Evolutionary conservation across 2,329 filamentous ascomycete genomes (phyloP), one percentile per base, ranked within the genome.

Genomic region (Fusarium drepaniforme): DNA sequence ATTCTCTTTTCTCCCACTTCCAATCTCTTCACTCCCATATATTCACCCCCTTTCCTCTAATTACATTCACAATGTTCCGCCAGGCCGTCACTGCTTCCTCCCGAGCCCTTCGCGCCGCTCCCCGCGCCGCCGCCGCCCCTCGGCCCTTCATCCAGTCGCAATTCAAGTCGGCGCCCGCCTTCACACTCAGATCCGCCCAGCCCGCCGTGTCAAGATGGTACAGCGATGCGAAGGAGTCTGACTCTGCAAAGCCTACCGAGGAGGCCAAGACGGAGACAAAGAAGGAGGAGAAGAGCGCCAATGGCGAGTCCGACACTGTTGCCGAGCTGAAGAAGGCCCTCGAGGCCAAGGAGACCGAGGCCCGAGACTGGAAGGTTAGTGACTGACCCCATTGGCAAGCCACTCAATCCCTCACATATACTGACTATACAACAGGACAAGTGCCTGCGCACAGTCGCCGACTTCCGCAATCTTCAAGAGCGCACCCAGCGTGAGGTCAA

Each of bases 391-490:
- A 59, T 40, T 56, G 3, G 6, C 25, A 38, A 33, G 23, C 38
- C 40, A 49, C 58, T 60, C 59, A 61, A 49, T 12, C 15, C 35
- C 53, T 51, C n/a, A 35, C 25, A 46, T 58, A 61, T 65, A 35
- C 66, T 75, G 21, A 76, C 67, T 28, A 66, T 28, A 40, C 38
- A 28, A 66, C 70, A 98, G 97, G 97, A 98, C 86, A 97, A 95
- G 88, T 97, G 95, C 85, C 90, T 98, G 74, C 96, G 97, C 83
- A 93, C 94, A 66, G 92, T 98, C 75, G 97, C 97, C 85, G 97
- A 99, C 81, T 98, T 97, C 90, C 95, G 95, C 83, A 99, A 98
- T 87, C 93, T 99, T 62, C 96, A 98, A 87, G 95, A 98, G 81
- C 94, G 97, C 81, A 97, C 95, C 51, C 90, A 93, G 83, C 95